phyloP scores from a whole-genome alignment of 2,329 filamentous ascomycete genomes.

The Stagonosporopsis chrysanthemi region DNA sequence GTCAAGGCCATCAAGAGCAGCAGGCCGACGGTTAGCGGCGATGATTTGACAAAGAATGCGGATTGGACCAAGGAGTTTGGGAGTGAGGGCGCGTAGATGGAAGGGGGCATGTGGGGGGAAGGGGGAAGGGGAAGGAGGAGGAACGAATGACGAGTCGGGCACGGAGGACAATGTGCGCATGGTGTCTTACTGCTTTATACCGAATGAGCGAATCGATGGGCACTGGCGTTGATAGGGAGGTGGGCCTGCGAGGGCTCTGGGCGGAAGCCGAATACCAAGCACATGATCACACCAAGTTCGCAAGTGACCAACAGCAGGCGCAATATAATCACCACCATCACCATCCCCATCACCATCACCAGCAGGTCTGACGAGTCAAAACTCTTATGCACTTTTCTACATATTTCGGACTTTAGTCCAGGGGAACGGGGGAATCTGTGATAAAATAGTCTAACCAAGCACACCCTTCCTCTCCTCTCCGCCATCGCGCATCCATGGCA shows the following conservation, averaged over 20 bases:
- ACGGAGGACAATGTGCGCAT: neutral
- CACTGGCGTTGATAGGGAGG: neutral
- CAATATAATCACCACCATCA: no score
- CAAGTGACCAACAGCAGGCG: neutral
- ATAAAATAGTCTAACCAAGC: slow-evolving; percentile 26
- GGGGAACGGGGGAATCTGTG: slow-evolving; percentile 32
- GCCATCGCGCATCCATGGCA: neutral
- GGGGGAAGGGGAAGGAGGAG: neutral
- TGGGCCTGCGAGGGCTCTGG: neutral
- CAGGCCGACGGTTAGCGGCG: slow-evolving; percentile 86
- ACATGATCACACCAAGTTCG: neutral
- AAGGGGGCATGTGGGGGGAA: neutral
- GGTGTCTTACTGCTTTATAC: slow-evolving; percentile 16
- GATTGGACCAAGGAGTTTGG: slow-evolving; percentile 98
- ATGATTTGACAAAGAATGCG: slow-evolving; percentile 82
- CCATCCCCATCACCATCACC: neutral
- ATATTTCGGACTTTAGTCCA: slow-evolving; percentile 8
- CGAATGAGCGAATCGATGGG: slow-evolving; percentile 8
- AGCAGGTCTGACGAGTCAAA: neutral
- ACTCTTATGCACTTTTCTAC: slow-evolving; percentile 16
- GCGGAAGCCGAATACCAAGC: neutral
- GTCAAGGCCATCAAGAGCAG: slow-evolving; percentile 88
- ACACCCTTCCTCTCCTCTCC: slow-evolving; percentile 3
- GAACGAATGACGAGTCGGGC: no score
- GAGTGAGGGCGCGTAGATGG: slow-evolving; percentile 74